Evolutionary conservation across 1,139 yeast species (phyloP).

Genomic region (Geotrichum klebahnii): DNA sequence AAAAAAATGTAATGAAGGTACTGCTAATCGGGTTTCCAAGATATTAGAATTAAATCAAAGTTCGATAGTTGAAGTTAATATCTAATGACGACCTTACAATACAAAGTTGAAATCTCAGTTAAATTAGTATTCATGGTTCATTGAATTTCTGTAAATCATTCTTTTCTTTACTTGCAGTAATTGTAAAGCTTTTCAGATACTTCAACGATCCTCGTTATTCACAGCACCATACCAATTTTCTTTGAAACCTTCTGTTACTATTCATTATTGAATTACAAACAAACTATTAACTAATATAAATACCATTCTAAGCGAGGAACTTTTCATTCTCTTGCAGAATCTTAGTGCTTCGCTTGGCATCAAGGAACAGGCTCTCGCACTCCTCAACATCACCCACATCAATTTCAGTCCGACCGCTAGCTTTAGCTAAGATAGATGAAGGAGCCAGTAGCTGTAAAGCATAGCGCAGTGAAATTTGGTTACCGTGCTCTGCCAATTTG

Average conservation of each 20-base stretch:
- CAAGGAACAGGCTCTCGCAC: slow-evolving; percentile 79
- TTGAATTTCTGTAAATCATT: too few relatives aligned
- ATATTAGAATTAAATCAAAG: too few relatives aligned
- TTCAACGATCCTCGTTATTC: too few relatives aligned
- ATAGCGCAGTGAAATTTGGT: slow-evolving; percentile 77
- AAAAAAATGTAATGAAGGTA: too few relatives aligned
- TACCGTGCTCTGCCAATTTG: slow-evolving; percentile 66
- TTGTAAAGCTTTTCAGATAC: too few relatives aligned
- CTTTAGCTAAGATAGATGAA: slow-evolving; percentile 73
- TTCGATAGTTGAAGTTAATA: too few relatives aligned
- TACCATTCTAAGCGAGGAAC: slow-evolving; percentile 30
- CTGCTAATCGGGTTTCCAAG: too few relatives aligned
- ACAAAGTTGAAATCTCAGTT: neutral
- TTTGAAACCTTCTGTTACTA: too few relatives aligned
- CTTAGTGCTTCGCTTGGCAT: slow-evolving; percentile 78
- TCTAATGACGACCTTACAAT: too few relatives aligned
- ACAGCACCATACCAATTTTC: too few relatives aligned
- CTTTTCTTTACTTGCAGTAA: too few relatives aligned
- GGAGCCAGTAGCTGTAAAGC: slow-evolving; percentile 89
- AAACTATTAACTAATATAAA: slow-evolving; percentile 5
- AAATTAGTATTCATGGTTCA: neutral
- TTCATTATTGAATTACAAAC: too few relatives aligned
- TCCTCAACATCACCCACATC: slow-evolving; percentile 73
- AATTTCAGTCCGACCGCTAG: slow-evolving; percentile 70
- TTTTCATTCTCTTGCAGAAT: slow-evolving; percentile 51